Base-by-base conservation (phyloP, 139 green algal genomes). In the Chlorella sorokiniana region DNA sequence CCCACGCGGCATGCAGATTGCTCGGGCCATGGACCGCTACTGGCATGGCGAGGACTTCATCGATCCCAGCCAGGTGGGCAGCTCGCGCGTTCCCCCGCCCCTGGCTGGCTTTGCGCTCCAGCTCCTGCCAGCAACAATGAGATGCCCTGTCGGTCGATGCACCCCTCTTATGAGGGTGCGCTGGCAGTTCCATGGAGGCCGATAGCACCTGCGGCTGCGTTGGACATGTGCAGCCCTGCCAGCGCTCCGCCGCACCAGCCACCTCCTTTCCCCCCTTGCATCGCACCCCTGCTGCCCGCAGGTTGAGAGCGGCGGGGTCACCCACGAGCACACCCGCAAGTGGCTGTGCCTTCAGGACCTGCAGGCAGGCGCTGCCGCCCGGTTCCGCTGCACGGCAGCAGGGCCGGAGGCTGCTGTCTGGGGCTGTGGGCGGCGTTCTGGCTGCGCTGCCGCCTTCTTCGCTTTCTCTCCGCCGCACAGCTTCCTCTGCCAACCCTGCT, bases 341-440 rank as follows among this genome's bases (percentile, higher is more conserved):
- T 98, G 95, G 93, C 83, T 86, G 40, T 70, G 91, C 59, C 85
- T 97, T 70, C 86, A 93, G 69, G 82, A 90, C 65, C 85, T 97
- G 71, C 91, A 93, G 84, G 89, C 88, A 23, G 10, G 52, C 9
- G 27, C 10, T 42, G 11, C 20, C 20, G 27, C 69, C 27, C 40
- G 14, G 42, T 3, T 62, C 20, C n/a, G 14, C 4, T 62, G n/a
- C n/a, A n/a, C 18, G 1, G 7, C 23, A 48, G 69, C 69, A 35
- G 62, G 22, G 10, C 62, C 62, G 5, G 27, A 18, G 6, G 38
- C 4, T 29, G 35, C 35, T 70, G 63, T 35, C 25, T 23, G 22
- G 6, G 52, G 22, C 5, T 61, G 52, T 10, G 52, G 52, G 52
- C n/a, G n/a, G n/a, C n/a, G n/a, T n/a, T n/a, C 48, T 56, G 48